Conservation (phyloP, 2,329 filamentous ascomycete species). For the Microsporum audouinii region DNA sequence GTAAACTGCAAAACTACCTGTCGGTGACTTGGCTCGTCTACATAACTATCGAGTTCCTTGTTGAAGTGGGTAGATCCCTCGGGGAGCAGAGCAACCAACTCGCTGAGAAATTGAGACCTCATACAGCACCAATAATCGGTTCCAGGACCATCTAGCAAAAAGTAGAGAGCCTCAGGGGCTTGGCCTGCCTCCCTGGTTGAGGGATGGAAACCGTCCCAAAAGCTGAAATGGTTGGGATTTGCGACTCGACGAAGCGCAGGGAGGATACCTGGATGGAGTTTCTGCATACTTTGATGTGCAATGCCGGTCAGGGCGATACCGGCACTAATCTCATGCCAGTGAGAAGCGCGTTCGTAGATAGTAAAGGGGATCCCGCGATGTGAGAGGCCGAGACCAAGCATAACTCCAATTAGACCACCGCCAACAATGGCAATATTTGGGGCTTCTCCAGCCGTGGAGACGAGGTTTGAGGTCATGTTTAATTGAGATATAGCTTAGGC, state of each 20-base stretch:
- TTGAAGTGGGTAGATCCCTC: slow-evolving; percentile 25
- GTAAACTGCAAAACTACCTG: slow-evolving; percentile 29
- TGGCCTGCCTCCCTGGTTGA: slow-evolving; percentile 15
- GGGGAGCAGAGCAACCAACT: slow-evolving; percentile 33
- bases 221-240: not conserved
- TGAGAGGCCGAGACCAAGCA: slow-evolving; percentile 25
- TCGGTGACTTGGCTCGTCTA: slow-evolving; percentile 17
- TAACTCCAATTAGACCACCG: slow-evolving; percentile 33
- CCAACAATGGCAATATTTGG: slow-evolving; percentile 28
- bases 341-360: slow-evolving; percentile 2
- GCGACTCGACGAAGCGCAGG: not conserved
- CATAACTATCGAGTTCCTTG: slow-evolving; percentile 26
- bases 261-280: not conserved
- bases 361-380: slow-evolving; percentile 21
- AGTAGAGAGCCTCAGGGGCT: slow-evolving; percentile 13
- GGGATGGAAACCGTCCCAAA: slow-evolving; percentile 18
- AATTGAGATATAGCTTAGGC: too few relatives aligned
- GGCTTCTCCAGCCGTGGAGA: not conserved
- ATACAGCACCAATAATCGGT: slow-evolving; percentile 21
- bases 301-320: not conserved
- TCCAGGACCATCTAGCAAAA: slow-evolving; percentile 12
- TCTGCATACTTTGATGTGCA: not conserved
- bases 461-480: not conserved
- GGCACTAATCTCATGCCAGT: slow-evolving; percentile 1
- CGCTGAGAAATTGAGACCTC: slow-evolving; percentile 33